A percentile compares a stretch with the other conserved stretches of the same genome.
Conservation (phyloP, 495 filamentous ascomycete genomes). For the Aspergillus cristatus region DNA sequence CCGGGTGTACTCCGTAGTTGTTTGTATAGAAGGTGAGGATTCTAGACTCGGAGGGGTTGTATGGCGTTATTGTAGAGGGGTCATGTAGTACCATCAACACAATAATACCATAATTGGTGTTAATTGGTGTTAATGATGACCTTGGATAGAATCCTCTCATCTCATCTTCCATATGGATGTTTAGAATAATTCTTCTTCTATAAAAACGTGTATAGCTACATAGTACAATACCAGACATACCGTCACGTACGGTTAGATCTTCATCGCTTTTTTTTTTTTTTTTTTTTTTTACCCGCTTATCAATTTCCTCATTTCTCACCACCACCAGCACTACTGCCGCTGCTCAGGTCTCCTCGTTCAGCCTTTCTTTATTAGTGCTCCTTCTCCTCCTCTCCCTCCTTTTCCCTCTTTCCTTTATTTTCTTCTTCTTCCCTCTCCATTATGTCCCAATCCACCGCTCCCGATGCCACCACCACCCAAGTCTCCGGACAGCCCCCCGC, state of each 20-base stretch:
- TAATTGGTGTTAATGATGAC: too few species aligned
- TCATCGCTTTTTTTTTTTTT: conserved; percentile 13
- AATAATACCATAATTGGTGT: too few species aligned
- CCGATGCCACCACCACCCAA: conserved; percentile 38
- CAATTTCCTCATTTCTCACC: conserved; percentile 9
- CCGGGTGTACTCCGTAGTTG: too few species aligned
- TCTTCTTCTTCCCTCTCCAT: conserved; percentile 23
- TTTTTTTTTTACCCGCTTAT: conserved; percentile 3
- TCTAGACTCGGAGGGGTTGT: too few species aligned
- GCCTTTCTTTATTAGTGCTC: conserved; percentile 16
- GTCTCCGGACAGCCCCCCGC: conserved; percentile 38
- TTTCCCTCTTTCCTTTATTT: conserved; percentile 22
- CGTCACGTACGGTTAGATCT: not conserved
- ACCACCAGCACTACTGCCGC: conserved; percentile 18
- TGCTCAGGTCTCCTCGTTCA: conserved; percentile 17
- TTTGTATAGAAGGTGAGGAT: too few species aligned
- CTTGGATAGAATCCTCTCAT: too few species aligned
- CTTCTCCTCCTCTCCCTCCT: conserved; percentile 15
- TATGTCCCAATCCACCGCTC: conserved; percentile 49
- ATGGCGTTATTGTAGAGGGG: too few species aligned
- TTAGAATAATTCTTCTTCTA: too few species aligned
- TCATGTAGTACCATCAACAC: too few species aligned
- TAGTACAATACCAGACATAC: too few species aligned
- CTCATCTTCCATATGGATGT: too few species aligned
- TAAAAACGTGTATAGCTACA: too few species aligned